A percentile compares a stretch with the other conserved stretches of the same genome.
phyloP scores from a whole-genome alignment of 2,329 filamentous ascomycete species.

The Karstenula rhodostoma region DNA sequence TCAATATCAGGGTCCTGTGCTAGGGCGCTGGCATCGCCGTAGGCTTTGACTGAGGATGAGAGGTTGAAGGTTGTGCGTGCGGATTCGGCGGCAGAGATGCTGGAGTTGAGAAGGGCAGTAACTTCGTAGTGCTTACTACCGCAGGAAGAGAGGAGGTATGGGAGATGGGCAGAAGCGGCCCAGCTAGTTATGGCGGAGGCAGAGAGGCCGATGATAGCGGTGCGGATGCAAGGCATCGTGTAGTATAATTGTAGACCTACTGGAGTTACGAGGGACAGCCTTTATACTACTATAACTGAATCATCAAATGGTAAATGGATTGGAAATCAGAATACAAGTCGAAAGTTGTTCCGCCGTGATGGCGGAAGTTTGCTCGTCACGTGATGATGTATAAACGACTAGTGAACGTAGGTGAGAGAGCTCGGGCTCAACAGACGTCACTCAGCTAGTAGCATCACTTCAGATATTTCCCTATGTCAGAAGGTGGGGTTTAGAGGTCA shows the following conservation, averaged over 20 bases:
- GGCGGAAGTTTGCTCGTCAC: neutral
- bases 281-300: neutral
- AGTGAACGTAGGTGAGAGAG: too few species aligned
- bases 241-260: neutral
- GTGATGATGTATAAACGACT: neutral
- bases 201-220: conserved; percentile 68
- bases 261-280: neutral
- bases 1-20: conserved; percentile 46
- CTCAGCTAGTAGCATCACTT: neutral
- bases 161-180: conserved; percentile 65
- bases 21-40: conserved; percentile 53
- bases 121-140: conserved; percentile 52
- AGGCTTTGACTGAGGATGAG: conserved; percentile 51
- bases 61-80: conserved; percentile 53
- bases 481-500: neutral
- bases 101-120: conserved; percentile 57
- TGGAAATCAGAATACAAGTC: neutral
- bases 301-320: neutral
- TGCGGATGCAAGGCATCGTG: conserved; percentile 61
- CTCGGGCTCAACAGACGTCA: too few species aligned
- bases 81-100: conserved; percentile 48
- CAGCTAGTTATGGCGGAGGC: conserved; percentile 61
- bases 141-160: conserved; percentile 61
- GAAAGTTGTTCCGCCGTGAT: conserved; percentile 3
- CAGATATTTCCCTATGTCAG: neutral